Conservation (phyloP, 306 rosid genomes). For the Castanospermum australe region DNA sequence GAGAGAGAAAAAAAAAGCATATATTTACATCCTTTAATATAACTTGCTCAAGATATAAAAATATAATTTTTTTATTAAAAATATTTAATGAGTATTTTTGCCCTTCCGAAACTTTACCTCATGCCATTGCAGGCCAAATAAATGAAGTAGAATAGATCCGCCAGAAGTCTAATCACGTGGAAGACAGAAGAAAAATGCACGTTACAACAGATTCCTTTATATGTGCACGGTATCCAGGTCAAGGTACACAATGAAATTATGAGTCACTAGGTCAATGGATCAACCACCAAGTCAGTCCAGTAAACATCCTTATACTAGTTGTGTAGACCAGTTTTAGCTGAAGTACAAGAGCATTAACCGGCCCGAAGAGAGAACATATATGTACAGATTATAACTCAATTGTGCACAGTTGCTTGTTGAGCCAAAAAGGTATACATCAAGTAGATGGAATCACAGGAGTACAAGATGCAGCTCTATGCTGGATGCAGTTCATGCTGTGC, state of each 20-base stretch:
- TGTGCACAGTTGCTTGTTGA: slow-evolving; percentile 32
- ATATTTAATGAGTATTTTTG: too few relatives aligned
- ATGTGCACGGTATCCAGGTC: slow-evolving; percentile 33
- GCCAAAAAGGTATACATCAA: slow-evolving; percentile 29
- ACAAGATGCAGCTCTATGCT: slow-evolving; percentile 54
- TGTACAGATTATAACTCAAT: slow-evolving; percentile 44
- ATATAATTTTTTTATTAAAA: too few relatives aligned
- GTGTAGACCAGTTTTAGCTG: slow-evolving; percentile 30
- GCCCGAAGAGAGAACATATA: slow-evolving; percentile 22
- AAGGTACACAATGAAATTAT: slow-evolving; percentile 29
- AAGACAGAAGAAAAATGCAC: background rate
- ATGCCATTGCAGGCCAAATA: too few relatives aligned
- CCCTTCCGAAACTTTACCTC: too few relatives aligned
- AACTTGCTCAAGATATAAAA: too few relatives aligned
- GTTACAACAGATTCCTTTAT: slow-evolving; percentile 12
- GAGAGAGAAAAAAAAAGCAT: too few relatives aligned
- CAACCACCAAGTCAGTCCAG: slow-evolving; percentile 40
- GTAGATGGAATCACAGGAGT: slow-evolving; percentile 48
- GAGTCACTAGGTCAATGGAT: slow-evolving; percentile 24
- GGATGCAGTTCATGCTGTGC: slow-evolving; percentile 57
- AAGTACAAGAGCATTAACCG: slow-evolving; percentile 18
- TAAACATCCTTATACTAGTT: slow-evolving; percentile 32
- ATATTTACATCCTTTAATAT: too few relatives aligned
- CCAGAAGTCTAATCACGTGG: background rate
- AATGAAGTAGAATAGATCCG: background rate